Percentiles rank a stretch among this genome's conserved stretches.
phyloP scores from a whole-genome alignment of 73 alveolate genomes.

The Paraurostyla sp. region DNA sequence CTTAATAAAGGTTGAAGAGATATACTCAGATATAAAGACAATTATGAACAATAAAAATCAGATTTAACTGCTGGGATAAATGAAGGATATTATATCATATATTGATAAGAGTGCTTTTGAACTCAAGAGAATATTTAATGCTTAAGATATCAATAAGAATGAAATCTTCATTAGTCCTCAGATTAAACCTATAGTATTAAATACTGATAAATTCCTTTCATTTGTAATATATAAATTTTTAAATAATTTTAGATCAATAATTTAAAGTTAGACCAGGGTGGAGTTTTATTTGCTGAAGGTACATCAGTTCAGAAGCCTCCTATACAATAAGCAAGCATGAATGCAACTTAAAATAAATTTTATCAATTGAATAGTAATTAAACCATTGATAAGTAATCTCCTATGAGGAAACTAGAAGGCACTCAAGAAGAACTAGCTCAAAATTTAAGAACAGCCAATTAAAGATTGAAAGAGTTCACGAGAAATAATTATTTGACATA shows the following conservation, averaged over 20 bases:
- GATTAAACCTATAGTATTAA: conserved; percentile 62
- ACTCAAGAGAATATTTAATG: conserved; percentile 75
- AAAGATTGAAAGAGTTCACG: not conserved
- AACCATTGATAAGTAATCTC: not conserved
- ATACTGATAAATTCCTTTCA: conserved; percentile 29
- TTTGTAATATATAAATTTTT: not conserved
- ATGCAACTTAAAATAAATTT: conserved; percentile 31
- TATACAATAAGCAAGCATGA: not conserved
- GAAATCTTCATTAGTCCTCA: conserved; percentile 63
- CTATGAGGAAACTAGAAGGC: no score
- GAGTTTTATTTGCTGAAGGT: not conserved
- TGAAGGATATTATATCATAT: conserved; percentile 65
- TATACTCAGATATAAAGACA: conserved; percentile 59
- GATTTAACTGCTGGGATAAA: conserved; percentile 65
- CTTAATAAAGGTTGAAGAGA: conserved; percentile 63
- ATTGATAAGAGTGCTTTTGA: conserved; percentile 73
- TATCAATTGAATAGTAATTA: not conserved
- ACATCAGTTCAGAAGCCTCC: conserved; percentile 37
- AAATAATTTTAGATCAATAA: conserved; percentile 7
- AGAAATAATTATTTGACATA: not conserved
- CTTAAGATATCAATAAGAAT: conserved; percentile 51
- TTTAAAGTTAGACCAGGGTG: not conserved
- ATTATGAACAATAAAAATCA: conserved; percentile 51
- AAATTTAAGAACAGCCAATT: not conserved
- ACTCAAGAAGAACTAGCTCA: conserved; percentile 12